Percentiles rank a stretch among this genome's conserved stretches.
Conservation (phyloP, 495 filamentous ascomycete genomes). For the Neurospora tetraspora region DNA sequence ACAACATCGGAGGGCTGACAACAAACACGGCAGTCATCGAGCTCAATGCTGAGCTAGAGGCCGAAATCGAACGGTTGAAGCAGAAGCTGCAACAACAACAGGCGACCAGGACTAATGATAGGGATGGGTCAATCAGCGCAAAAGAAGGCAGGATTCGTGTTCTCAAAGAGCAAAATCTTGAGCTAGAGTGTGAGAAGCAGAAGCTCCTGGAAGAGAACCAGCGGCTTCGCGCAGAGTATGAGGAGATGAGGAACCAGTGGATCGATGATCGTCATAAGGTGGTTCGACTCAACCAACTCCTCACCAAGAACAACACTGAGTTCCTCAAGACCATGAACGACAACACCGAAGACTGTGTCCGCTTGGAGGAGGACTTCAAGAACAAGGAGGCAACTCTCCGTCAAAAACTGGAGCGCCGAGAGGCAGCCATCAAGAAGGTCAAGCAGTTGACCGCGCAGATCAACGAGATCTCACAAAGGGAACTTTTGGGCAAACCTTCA, state of each 20-base stretch:
- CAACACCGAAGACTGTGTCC: slow-evolving; percentile 21
- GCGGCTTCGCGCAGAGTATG: slow-evolving; percentile 18
- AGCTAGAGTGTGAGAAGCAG: slow-evolving; percentile 24
- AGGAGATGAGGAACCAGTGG: slow-evolving; percentile 19
- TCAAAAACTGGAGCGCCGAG: slow-evolving; percentile 24
- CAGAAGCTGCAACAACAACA: slow-evolving; percentile 16
- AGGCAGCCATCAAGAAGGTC: slow-evolving; percentile 25
- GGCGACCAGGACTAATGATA: slow-evolving; percentile 11
- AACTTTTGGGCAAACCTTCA: slow-evolving; percentile 20
- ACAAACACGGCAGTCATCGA: slow-evolving; percentile 23
- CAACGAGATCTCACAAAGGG: slow-evolving; percentile 23
- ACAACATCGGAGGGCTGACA: slow-evolving; percentile 22
- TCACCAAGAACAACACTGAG: slow-evolving; percentile 18
- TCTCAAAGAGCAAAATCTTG: slow-evolving; percentile 27
- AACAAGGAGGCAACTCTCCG: slow-evolving; percentile 24
- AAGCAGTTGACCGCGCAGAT: slow-evolving; percentile 21
- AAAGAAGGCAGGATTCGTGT: slow-evolving; percentile 16
- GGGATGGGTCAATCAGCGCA: slow-evolving; percentile 16
- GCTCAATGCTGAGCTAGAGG: slow-evolving; percentile 26
- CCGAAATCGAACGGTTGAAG: slow-evolving; percentile 24
- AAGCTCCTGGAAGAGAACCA: slow-evolving; percentile 20
- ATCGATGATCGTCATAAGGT: slow-evolving; percentile 19
- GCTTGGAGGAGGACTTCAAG: slow-evolving; percentile 21
- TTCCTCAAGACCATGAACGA: slow-evolving; percentile 17
- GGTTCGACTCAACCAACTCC: slow-evolving; percentile 18